Evolutionary conservation across 108 stramenopile genomes (phyloP), one percentile per base, ranked within the genome.

Genomic region (Tribonema minus): DNA sequence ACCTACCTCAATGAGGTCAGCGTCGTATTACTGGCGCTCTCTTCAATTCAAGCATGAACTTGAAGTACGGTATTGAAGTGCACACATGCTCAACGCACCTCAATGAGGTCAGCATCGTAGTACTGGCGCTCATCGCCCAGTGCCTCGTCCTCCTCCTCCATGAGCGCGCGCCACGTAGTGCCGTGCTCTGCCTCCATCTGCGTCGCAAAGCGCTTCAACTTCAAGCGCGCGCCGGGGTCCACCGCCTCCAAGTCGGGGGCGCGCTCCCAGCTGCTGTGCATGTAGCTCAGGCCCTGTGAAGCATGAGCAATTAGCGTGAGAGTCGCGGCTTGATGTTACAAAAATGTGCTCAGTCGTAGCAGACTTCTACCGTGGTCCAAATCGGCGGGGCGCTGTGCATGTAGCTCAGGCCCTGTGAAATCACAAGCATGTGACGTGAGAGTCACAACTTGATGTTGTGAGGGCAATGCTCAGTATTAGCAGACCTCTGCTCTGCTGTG

Each of bases 181-280:
- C 79, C 79, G 32, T 80, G 54, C 41, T 71, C 63, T 58, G 64
- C 68, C 70, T 70, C 79, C 79, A 71, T 71, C 34, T 60, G 61
- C 26, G 33, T 65, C 39, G 69, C 39, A 61, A 26, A 80, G 7
- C 70, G 69, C 60, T 70, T 32, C 35, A 80, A 67, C 54, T 80
- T 80, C 70, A 64, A 62, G 28, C 63, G 70, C 4, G 61, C 63
- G 64, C 63, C 69, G 41, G 70, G 64, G 41, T 80, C 35, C 37
- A 72, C 58, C 15, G 60, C 67, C 66, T 67, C 34, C 32, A 82
- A 54, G 32, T 72, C 71, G n/a, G 60, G 31, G 5, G 60, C 28
- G 36, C 79, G 76, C 81, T 86, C 86, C 86, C 86, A 86, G 25
- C 80, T 82, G 30, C 36, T 81, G 81, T 86, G 86, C 37, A 86